Percentiles rank a stretch among this genome's conserved stretches.
Conservation (phyloP, 345 rosid genomes). For the Passiflora organensis region DNA sequence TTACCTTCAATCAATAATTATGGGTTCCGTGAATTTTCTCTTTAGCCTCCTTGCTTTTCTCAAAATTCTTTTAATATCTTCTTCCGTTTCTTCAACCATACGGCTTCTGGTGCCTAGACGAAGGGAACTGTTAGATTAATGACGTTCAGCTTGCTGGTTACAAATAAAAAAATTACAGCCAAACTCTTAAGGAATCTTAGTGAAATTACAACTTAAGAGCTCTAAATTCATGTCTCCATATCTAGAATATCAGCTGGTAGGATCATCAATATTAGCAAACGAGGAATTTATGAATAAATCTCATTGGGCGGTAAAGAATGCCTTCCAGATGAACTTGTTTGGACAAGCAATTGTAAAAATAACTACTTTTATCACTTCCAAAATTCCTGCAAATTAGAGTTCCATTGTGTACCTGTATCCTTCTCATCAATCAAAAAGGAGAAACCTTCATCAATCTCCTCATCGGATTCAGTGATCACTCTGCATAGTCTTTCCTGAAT, state of each 20-base stretch:
- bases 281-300: not conserved
- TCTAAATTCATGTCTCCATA: not conserved
- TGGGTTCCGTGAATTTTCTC: slow-evolving; percentile 50
- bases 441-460: slow-evolving; percentile 68
- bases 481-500: slow-evolving; percentile 44
- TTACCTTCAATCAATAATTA: slow-evolving; percentile 70
- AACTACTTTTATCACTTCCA: too few species aligned
- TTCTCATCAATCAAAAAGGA: slow-evolving; percentile 57
- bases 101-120: slow-evolving; percentile 16
- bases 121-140: not conserved
- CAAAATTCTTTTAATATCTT: slow-evolving; percentile 60
- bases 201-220: not conserved
- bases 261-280: too few species aligned
- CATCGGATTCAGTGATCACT: slow-evolving; percentile 63
- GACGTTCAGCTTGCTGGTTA: not conserved
- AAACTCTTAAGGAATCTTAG: not conserved
- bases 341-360: too few species aligned
- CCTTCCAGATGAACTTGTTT: too few species aligned
- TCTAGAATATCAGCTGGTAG: too few species aligned
- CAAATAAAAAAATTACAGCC: not conserved
- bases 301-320: not conserved
- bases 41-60: slow-evolving; percentile 73
- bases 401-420: slow-evolving; percentile 43
- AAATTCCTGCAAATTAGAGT: too few species aligned
- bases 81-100: slow-evolving; percentile 43